A percentile compares a stretch with the other conserved stretches of the same genome.
phyloP scores from a whole-genome alignment of 148 eudicot genomes.

The Chenopodium berlandieri region DNA sequence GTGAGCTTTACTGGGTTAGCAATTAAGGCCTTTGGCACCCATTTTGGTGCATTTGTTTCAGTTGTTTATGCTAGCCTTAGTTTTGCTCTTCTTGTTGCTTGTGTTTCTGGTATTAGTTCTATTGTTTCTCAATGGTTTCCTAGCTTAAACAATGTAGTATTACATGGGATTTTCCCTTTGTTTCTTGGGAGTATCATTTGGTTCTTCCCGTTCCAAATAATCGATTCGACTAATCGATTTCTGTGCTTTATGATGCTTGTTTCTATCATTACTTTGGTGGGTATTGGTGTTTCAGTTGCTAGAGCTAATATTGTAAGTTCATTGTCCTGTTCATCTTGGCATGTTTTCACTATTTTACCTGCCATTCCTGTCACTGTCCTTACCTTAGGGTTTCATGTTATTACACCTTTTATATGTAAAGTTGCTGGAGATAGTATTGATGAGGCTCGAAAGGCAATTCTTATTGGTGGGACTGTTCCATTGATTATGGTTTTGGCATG shows the following conservation, averaged over 20 bases:
- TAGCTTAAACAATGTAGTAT: slow-evolving; percentile 28
- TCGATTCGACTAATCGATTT: slow-evolving; percentile 54
- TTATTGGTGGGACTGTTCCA: slow-evolving; percentile 64
- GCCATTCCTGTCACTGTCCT: slow-evolving; percentile 69
- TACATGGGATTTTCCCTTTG: slow-evolving; percentile 50
- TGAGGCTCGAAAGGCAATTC: slow-evolving; percentile 56
- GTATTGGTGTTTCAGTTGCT: slow-evolving; percentile 50
- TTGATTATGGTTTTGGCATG: slow-evolving; percentile 62
- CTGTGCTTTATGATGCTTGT: slow-evolving; percentile 56
- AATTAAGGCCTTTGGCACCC: slow-evolving; percentile 47
- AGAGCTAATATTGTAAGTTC: slow-evolving; percentile 40
- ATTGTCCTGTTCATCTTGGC: slow-evolving; percentile 50
- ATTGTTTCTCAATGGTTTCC: slow-evolving; percentile 57
- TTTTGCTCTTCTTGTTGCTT: slow-evolving; percentile 67
- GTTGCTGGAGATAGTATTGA: slow-evolving; percentile 50
- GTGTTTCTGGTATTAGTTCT: slow-evolving; percentile 69
- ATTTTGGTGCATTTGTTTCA: slow-evolving; percentile 53
- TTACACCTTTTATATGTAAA: slow-evolving; percentile 71
- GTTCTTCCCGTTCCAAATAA: slow-evolving; percentile 45
- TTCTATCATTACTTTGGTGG: slow-evolving; percentile 57
- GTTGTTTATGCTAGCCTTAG: slow-evolving; percentile 63
- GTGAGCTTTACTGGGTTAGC: slow-evolving; percentile 71
- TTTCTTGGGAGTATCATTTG: slow-evolving; percentile 43
- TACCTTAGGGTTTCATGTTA: slow-evolving; percentile 71
- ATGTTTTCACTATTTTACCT: slow-evolving; percentile 49